Evolutionary conservation across 306 rosid genomes (phyloP), one percentile per base, ranked within the genome.

Genomic region (Heteromeles arbutifolia): DNA sequence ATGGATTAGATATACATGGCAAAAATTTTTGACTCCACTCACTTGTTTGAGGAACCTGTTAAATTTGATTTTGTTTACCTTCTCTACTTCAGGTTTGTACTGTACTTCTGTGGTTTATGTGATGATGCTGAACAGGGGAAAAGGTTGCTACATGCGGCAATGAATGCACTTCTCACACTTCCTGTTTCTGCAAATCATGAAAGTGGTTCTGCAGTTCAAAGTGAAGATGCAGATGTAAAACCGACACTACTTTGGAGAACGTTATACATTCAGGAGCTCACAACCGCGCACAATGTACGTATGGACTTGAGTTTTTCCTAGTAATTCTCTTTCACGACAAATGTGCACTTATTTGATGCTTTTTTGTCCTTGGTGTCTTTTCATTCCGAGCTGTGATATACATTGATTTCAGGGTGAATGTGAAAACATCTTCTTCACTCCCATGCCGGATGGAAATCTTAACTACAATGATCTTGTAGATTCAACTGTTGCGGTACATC

Each of bases 371-470:
- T 31, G 34, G 22, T 7, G 14, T 28, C 21, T 14, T 13, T 64
- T 34, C 15, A 6, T 70, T 18, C 19, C 4, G 5, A 70, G 63
- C 64, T 50, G 18, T 52, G 45, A 69, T 72, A 74, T 29, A 43
- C 50, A 41, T 57, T 64, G 32, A 69, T 87, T 80, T 70, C 93
- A 89, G 97, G 83, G 86, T 76, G 79, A 79, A 59, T 79, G 69
- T 82, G 99, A 86, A 70, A 70, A 82, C 6, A 75, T 90, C 81
- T 83, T 84, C 80, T 83, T 83, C 81, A 48, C 96, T 76, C 84
- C 97, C 34, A 72, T 85, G 71, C 97, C 96, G 1, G 97, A 92
- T 86, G 99, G 97, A 82, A 84, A 81, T 84, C 88, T 95, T 44
- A 81, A 83, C 90, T 88, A 85, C 80, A 73, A 85, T 65, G 82